These are phyloP conservation scores for Geranium brycei DNA, from an alignment of 345 rosid species.

Conservation along the genomic window DNA sequence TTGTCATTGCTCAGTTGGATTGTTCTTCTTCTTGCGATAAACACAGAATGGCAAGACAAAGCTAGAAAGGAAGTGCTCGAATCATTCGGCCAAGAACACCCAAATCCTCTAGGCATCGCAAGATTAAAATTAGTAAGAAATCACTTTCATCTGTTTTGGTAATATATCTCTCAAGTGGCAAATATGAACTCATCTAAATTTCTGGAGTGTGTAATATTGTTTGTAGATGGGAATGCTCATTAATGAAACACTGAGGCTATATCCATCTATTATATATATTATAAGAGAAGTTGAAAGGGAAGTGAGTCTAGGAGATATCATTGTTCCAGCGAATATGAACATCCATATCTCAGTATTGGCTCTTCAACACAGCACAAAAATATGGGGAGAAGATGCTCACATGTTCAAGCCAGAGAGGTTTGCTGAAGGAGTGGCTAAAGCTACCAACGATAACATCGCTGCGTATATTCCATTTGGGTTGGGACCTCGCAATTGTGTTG, in stretches of 20 bases:
- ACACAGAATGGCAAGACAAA: constrained; percentile 35
- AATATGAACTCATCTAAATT: too few relatives aligned
- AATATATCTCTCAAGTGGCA: too few relatives aligned
- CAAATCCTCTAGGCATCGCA: not conserved
- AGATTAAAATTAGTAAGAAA: constrained; percentile 3
- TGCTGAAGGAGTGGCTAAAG: not conserved
- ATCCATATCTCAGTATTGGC: constrained; percentile 11
- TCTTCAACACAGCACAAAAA: constrained; percentile 15
- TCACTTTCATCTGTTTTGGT: too few relatives aligned
- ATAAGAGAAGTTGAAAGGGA: constrained; percentile 7
- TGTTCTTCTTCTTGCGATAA: constrained; percentile 20
- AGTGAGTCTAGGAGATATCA: constrained; percentile 12
- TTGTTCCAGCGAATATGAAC: constrained; percentile 9
- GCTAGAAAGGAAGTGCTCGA: constrained; percentile 26
- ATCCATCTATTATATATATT: constrained; percentile 1
- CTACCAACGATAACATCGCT: too few relatives aligned
- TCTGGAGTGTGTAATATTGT: too few relatives aligned
- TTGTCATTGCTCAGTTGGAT: constrained; percentile 15
- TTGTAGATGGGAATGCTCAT: constrained; percentile 23
- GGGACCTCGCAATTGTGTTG: constrained; percentile 9
- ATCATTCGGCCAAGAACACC: constrained; percentile 12
- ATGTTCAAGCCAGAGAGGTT: constrained; percentile 23
- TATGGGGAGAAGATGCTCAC: constrained; percentile 25
- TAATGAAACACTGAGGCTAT: constrained; percentile 25
- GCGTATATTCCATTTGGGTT: too few relatives aligned